Evolutionary conservation across 1,284 basidiomycete genomes (phyloP), one percentile per base, ranked within the genome.

Genomic region (Clitocybe nebularis): DNA sequence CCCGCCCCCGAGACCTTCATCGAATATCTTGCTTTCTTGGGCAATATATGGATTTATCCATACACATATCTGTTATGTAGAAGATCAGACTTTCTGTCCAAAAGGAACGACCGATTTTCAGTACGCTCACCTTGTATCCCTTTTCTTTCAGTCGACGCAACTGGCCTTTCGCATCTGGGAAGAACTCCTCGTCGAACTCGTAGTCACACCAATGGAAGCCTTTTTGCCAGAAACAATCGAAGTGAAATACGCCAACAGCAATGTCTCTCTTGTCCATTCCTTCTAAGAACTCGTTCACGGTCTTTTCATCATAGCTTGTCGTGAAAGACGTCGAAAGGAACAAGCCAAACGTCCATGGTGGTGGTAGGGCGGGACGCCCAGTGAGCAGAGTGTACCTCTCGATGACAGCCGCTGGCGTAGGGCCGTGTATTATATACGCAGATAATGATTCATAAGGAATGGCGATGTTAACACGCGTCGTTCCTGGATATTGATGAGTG

Each of bases 141-240:
- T 74, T 72, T 37, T 67, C 57, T 59, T 79, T 79, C 57, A 81
- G 69, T 33, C 73, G 66, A 7, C 63, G 46, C 8, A 81, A 64
- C 54, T 79, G 79, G 22, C 67, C 67, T 39, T 66, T 63, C 1
- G 78, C 75, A 53, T 81, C 69, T 5, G 78, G 77, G 66, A 81
- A 81, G 46, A 65, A 67, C 20, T 75, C 72, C 9, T 74, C 69
- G 52, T 81, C 79, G 55, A 79, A 81, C 24, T 73, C 71, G 57
- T 79, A 81, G 14, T 73, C 74, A 49, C 76, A 79, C 71, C 72
- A 72, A 22, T 61, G 55, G 38, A 61, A 79, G 36, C 72, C 71
- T 58, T 74, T 77, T 70, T 79, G 77, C 76, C 75, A 79, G 64
- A 79, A 81, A 56, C 78, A 80, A 54, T 81, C 79, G 34, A 80